Percentiles rank a stretch among this genome's conserved stretches.
These are phyloP conservation scores for Amylocarpus encephaloides DNA, from an alignment of 2,329 filamentous ascomycete species.

Conservation along the genomic window DNA sequence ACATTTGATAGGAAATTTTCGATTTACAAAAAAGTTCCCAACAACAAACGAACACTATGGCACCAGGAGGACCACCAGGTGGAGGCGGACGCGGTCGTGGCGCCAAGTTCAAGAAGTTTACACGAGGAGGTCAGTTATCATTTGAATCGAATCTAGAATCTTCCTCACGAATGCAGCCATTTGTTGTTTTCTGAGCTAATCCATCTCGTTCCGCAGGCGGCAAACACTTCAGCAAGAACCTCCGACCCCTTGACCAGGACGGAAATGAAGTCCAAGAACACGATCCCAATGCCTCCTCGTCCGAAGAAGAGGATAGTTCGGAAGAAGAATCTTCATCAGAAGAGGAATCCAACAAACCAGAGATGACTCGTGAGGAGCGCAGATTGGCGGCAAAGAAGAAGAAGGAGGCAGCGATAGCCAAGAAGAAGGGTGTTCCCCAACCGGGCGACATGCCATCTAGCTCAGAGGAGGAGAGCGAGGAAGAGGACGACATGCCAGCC, in stretches of 20 bases:
- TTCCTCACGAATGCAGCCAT: background rate
- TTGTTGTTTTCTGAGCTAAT: background rate
- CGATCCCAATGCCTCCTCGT: slow-evolving; percentile 46
- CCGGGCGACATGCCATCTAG: slow-evolving; percentile 80
- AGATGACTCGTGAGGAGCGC: slow-evolving; percentile 79
- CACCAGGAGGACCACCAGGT: slow-evolving; percentile 41
- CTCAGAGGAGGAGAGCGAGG: slow-evolving; percentile 50
- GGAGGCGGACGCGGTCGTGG: slow-evolving; percentile 57
- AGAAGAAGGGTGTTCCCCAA: slow-evolving; percentile 64
- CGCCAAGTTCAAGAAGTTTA: slow-evolving; percentile 92
- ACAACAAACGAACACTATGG: slow-evolving; percentile 33
- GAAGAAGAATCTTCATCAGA: slow-evolving; percentile 43
- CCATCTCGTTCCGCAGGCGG: slow-evolving; percentile 54
- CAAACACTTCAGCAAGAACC: slow-evolving; percentile 89
- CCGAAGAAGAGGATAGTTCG: slow-evolving; percentile 46
- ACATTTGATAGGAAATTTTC: background rate
- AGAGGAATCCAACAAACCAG: slow-evolving; percentile 40
- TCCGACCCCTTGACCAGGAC: slow-evolving; percentile 81
- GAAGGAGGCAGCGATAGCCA: slow-evolving; percentile 82
- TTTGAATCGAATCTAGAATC: background rate
- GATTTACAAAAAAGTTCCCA: background rate
- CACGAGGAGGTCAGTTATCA: slow-evolving; percentile 67
- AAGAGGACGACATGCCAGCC: slow-evolving; percentile 63
- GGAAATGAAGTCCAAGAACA: slow-evolving; percentile 84
- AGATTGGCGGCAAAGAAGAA: slow-evolving; percentile 81